Conservation (phyloP, 176 grass and related monocot species). For the Hyparrhenia diplandra region DNA sequence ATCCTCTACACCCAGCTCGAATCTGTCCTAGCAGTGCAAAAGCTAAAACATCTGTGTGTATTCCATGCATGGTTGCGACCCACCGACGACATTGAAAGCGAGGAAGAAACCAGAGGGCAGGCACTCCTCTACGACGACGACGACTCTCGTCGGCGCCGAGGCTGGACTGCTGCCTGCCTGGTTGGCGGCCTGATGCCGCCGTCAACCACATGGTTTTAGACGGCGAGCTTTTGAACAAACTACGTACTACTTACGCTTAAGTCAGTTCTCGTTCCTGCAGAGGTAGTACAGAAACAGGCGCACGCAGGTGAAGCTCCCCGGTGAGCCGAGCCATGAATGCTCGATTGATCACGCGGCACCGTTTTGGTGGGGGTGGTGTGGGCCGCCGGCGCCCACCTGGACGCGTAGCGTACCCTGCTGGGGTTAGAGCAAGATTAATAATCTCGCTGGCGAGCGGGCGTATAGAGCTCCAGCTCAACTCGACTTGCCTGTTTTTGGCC, state of each 20-base stretch:
- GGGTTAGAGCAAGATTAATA: no score
- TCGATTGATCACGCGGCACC: neutral
- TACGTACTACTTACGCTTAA: no score
- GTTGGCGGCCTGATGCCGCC: neutral
- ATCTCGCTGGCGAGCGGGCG: no score
- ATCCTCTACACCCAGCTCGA: conserved; percentile 26
- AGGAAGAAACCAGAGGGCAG: neutral
- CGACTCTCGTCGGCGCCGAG: neutral
- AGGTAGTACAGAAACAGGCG: neutral
- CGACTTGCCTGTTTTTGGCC: no score
- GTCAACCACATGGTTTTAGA: neutral
- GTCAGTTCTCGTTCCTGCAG: neutral
- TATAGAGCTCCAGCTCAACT: no score
- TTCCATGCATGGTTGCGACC: neutral
- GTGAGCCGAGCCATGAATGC: conserved; percentile 5
- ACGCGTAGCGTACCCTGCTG: neutral
- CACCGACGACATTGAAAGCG: no score
- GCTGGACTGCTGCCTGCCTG: no score
- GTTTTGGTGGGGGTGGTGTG: neutral
- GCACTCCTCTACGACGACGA: neutral
- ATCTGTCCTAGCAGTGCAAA: no score
- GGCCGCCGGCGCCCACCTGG: neutral
- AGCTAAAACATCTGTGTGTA: neutral
- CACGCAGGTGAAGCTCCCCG: neutral
- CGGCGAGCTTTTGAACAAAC: neutral